Conservation (phyloP, 257 asterid species). For the Nicotiana paniculata region DNA sequence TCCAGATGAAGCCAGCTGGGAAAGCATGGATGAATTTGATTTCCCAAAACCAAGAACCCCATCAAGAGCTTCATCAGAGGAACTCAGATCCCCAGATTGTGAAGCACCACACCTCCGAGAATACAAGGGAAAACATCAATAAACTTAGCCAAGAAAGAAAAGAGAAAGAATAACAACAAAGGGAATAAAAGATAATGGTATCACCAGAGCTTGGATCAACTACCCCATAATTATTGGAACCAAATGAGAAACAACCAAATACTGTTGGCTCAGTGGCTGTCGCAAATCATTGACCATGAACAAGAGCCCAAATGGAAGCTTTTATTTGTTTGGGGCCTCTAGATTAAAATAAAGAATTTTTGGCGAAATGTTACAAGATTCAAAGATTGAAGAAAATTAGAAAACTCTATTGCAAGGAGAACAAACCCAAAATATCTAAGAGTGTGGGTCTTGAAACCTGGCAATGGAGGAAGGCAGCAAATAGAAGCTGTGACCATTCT, state of each 20-base stretch:
- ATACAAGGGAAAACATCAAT: constrained; percentile 5
- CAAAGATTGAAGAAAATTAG: too few species aligned
- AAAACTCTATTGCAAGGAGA: neutral
- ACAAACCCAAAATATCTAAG: neutral
- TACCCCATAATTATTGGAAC: neutral
- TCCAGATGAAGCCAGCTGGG: constrained; percentile 91
- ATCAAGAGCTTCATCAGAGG: constrained; percentile 91
- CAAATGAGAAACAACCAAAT: neutral
- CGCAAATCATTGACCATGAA: neutral
- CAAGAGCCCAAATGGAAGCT: neutral
- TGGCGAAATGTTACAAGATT: neutral
- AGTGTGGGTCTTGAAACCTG: neutral
- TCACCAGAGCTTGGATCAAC: neutral
- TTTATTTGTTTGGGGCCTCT: neutral
- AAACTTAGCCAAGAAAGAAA: neutral
- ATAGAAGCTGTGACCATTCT: neutral
- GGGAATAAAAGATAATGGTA: neutral
- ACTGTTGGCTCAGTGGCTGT: neutral
- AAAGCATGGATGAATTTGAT: constrained; percentile 87
- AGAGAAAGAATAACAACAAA: neutral
- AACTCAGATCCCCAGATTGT: constrained; percentile 70
- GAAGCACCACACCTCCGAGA: constrained; percentile 81
- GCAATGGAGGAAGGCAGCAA: neutral
- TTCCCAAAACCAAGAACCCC: constrained; percentile 97
- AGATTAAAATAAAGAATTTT: neutral